Conservation (phyloP, 495 filamentous ascomycete species). For the Pyronema domesticum region DNA sequence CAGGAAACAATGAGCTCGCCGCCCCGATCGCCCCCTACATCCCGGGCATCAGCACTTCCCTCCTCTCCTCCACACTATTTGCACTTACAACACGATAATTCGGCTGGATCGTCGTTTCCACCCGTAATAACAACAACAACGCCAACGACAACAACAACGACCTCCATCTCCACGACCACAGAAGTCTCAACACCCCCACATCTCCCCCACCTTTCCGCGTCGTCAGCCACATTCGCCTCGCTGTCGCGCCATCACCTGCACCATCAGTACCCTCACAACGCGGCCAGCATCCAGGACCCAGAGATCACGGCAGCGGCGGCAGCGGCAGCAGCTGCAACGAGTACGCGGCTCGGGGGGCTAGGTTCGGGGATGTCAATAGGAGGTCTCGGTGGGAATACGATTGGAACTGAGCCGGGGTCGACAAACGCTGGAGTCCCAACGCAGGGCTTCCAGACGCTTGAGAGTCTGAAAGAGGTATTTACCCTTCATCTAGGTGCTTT, state of each 20-base stretch:
- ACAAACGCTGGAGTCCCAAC: not conserved
- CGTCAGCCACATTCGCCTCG: constrained; percentile 1
- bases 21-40: constrained; percentile 4
- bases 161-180: not conserved
- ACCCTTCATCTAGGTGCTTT: constrained; percentile 15
- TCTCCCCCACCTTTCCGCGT: constrained; percentile 1
- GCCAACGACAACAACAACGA: not conserved
- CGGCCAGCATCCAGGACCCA: not conserved
- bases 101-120: not conserved
- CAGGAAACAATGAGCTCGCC: constrained; percentile 1
- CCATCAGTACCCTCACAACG: not conserved
- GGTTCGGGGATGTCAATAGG: constrained; percentile 3
- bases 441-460: constrained; percentile 17
- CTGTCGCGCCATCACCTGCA: constrained; percentile 3
- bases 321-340: constrained; percentile 7
- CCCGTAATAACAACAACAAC: not conserved
- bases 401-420: not conserved
- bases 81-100: not conserved
- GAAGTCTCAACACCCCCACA: not conserved
- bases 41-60: not conserved
- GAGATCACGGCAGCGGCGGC: constrained; percentile 4
- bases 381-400: not conserved
- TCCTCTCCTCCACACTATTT: not conserved
- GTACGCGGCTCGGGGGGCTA: constrained; percentile 1
- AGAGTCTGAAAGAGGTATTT: constrained; percentile 26